Evolutionary conservation across 2,329 filamentous ascomycete species (phyloP), one percentile per base, ranked within the genome.

Genomic region (Penicillium occitanis): DNA sequence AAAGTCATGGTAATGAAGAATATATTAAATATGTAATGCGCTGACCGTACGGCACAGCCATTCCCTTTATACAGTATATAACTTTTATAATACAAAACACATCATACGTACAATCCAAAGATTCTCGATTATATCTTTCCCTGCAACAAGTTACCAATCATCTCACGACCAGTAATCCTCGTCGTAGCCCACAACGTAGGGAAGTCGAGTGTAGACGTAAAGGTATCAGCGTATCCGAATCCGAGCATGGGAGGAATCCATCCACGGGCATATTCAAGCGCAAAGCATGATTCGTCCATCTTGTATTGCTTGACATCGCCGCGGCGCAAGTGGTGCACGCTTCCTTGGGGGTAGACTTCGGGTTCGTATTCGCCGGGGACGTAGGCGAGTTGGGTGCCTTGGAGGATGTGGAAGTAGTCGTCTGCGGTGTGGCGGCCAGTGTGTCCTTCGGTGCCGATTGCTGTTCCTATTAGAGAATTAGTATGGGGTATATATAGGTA

Each of bases 181-280:
- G 86, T 86, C n/a, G 91, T 96, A 73, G 86, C 85, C 90, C 90
- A 95, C 73, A 96, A 78, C 1, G 92, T 96, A n/a, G 86, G 87
- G 75, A 96, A 86, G 78, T 96, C 93, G 70, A 96, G 82, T 4
- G 92, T 96, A 79, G 89, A 93, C 64, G 84, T 87, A 67, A 96
- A 84, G 57, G 87, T 88, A 79, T 96, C 93, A 69, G 92, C 91
- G 77, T 90, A 94, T 67, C 93, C 93, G 78, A 96, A 96, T 78
- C 91, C 90, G 61, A 97, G 83, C 93, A 97, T 96, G 66, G 91
- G 91, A 57, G 93, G 93, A 78, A 97, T 96, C 91, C 92, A 96
- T 69, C 93, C 92, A 66, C 77, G 75, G 42, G 77, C 75, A 69
- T 79, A 78, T 68, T 79, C 76, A 44, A 78, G 74, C 37, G 77